Conservation (phyloP, 495 filamentous ascomycete species). For the Trypethelium eluteriae region DNA sequence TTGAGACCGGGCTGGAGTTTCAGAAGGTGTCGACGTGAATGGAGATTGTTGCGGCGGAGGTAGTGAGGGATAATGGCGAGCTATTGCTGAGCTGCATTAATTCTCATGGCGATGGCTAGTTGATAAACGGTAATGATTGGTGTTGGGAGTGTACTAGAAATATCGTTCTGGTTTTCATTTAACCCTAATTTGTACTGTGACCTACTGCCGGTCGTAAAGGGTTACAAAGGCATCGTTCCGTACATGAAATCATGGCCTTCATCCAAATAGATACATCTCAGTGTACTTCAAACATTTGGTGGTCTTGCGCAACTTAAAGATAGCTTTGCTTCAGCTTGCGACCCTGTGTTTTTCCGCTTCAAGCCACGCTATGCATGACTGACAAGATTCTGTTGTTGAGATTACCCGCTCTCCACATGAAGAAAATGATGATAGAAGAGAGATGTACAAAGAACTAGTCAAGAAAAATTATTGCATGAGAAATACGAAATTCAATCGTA, state of each 20-base stretch:
- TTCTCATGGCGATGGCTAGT: neutral
- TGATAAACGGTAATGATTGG: neutral
- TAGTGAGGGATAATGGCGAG: too few relatives aligned
- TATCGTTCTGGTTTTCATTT: neutral
- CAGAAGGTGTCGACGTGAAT: constrained; percentile 19
- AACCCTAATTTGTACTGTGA: neutral
- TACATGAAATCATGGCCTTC: neutral
- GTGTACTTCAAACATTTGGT: neutral
- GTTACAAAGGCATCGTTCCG: neutral
- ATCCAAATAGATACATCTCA: neutral
- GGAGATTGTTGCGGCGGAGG: too few relatives aligned
- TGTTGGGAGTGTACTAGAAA: neutral
- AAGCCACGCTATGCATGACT: constrained; percentile 4
- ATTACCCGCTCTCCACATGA: neutral
- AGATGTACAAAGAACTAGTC: neutral
- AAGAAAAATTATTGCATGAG: too few relatives aligned
- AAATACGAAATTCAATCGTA: neutral
- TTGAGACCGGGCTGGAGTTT: constrained; percentile 37
- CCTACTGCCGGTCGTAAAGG: neutral
- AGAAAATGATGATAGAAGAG: neutral
- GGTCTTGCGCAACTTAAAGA: neutral
- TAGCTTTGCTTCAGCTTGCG: neutral
- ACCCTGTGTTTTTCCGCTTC: neutral
- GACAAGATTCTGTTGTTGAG: neutral
- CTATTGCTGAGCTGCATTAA: too few relatives aligned